Percentiles rank a stretch among this genome's conserved stretches.
Conservation (phyloP, 768 basidiomycete species). For the Nidularia pulvinata region DNA sequence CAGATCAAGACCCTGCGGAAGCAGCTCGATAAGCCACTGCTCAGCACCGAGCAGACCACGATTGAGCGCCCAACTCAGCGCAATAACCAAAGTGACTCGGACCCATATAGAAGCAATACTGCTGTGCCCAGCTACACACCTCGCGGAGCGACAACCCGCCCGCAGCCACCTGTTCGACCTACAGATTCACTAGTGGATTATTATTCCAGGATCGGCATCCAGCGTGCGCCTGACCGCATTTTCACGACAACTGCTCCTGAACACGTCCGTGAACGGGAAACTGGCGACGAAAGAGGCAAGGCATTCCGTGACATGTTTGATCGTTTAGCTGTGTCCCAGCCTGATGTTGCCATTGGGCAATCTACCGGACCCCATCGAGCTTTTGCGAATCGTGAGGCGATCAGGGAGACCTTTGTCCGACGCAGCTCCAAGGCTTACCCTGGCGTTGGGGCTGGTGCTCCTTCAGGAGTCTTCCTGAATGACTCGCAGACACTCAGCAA, state of each 20-base stretch:
- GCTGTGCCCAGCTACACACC: background rate
- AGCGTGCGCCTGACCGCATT: background rate
- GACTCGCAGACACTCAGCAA: too few relatives aligned
- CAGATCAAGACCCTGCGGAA: conserved; percentile 66
- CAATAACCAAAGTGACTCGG: background rate
- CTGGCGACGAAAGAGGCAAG: conserved; percentile 3
- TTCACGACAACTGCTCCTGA: background rate
- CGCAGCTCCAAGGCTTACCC: too few relatives aligned
- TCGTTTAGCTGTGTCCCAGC: conserved; percentile 1
- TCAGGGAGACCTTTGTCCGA: too few relatives aligned
- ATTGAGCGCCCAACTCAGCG: too few relatives aligned
- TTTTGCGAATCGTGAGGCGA: too few relatives aligned
- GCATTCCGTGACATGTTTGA: conserved; percentile 7
- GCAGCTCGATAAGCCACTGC: conserved; percentile 53
- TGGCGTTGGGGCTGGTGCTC: too few relatives aligned
- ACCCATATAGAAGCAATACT: background rate
- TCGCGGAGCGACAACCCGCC: background rate
- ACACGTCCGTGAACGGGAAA: background rate
- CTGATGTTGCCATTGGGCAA: too few relatives aligned
- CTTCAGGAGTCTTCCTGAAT: too few relatives aligned
- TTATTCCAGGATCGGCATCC: background rate
- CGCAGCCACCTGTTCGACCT: background rate
- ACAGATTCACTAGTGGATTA: background rate
- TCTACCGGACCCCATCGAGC: too few relatives aligned
- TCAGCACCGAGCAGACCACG: background rate